Conservation (phyloP, 345 rosid genomes). For the Citrus medica region DNA sequence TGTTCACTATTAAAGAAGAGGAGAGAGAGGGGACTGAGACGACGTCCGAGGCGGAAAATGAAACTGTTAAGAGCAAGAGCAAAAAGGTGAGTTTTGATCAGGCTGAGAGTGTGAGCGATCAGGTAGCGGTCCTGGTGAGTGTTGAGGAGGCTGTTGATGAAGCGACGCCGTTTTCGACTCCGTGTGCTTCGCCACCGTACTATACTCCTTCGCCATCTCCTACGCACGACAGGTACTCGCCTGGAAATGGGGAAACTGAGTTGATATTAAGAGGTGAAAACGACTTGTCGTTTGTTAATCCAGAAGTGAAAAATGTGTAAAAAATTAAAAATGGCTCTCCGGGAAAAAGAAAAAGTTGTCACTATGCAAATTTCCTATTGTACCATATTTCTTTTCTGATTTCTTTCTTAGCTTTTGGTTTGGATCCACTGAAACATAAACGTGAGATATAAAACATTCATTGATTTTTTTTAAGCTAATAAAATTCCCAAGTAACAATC, state of each 20-base stretch:
- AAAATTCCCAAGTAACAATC: background rate
- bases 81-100: background rate
- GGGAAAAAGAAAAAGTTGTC: background rate
- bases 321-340: background rate
- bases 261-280: background rate
- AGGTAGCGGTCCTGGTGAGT: background rate
- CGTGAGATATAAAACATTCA: background rate
- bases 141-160: slow-evolving; percentile 7
- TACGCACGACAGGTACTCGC: background rate
- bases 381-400: background rate
- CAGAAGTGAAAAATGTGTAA: background rate
- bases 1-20: slow-evolving; percentile 72
- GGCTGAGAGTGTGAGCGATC: background rate
- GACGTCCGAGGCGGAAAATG: slow-evolving; percentile 1
- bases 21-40: slow-evolving; percentile 42
- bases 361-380: background rate
- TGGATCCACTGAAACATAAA: background rate
- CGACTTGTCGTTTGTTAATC: background rate
- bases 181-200: slow-evolving; percentile 55
- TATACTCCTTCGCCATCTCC: slow-evolving; percentile 74
- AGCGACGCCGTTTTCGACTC: slow-evolving; percentile 69
- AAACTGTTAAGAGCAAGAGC: background rate
- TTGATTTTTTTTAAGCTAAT: background rate
- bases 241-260: background rate
- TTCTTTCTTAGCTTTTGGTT: background rate